Evolutionary conservation across 805 yeast species (phyloP).

Genomic region (Trichomonascus vanleenenianus): DNA sequence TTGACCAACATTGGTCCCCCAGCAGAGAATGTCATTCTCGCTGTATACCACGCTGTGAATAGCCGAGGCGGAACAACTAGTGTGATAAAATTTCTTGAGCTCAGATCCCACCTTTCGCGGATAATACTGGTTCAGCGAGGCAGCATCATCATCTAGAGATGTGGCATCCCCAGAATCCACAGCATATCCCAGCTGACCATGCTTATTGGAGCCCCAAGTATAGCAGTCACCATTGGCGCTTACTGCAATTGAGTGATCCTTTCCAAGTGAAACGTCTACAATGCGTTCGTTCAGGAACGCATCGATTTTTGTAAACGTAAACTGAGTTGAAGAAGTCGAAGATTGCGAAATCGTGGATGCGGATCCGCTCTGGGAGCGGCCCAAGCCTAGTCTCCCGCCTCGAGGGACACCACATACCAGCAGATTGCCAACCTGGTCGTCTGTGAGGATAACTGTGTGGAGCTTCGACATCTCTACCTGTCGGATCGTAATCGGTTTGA

Average conservation of each 20-base stretch:
- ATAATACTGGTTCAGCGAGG: constrained; percentile 11
- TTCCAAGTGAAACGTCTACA: constrained; percentile 42
- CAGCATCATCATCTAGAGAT: constrained; percentile 1
- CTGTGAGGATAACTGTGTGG: constrained; percentile 55
- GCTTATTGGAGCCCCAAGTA: constrained; percentile 73
- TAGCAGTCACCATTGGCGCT: constrained; percentile 47
- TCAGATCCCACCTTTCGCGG: constrained; percentile 33
- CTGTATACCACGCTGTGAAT: constrained; percentile 61
- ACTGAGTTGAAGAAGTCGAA: constrained; percentile 28
- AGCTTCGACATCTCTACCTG: constrained; percentile 51
- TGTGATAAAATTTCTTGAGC: constrained; percentile 28
- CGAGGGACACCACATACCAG: constrained; percentile 60
- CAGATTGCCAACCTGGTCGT: constrained; percentile 39
- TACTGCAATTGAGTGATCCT: constrained; percentile 60
- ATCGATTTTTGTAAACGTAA: constrained; percentile 37
- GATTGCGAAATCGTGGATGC: constrained; percentile 20
- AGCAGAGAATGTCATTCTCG: constrained; percentile 41
- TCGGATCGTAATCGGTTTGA: constrained; percentile 38
- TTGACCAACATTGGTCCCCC: constrained; percentile 84
- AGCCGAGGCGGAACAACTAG: constrained; percentile 53
- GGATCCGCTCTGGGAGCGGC: too few species aligned
- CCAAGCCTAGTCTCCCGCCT: constrained; percentile 63
- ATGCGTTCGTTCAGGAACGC: constrained; percentile 30
- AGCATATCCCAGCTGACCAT: constrained; percentile 56
- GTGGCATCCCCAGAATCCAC: constrained; percentile 6